Conservation (phyloP, 2,329 filamentous ascomycete species). For the Scorias spongiosa region DNA sequence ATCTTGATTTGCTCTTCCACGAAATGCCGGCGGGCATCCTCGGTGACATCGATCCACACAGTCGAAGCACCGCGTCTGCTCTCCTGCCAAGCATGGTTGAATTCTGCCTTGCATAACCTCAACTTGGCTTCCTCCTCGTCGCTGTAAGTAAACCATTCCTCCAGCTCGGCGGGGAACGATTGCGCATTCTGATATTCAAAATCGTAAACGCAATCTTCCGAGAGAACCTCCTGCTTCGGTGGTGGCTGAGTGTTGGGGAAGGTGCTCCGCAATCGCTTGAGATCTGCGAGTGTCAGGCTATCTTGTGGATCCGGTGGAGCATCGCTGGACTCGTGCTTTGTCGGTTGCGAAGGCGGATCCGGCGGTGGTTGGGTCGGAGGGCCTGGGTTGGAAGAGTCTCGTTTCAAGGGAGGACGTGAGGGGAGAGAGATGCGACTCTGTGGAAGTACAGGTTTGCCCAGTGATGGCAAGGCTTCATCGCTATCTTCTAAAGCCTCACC, state of each 20-base stretch:
- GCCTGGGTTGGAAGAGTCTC: conserved; percentile 24
- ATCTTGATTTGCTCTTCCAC: conserved; percentile 29
- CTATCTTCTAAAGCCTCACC: conserved; percentile 6
- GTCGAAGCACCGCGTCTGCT: conserved; percentile 25
- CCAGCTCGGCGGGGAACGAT: conserved; percentile 67
- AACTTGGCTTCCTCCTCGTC: conserved; percentile 72
- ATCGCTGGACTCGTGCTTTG: conserved; percentile 11
- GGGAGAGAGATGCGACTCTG: conserved; percentile 1
- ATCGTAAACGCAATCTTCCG: conserved; percentile 45
- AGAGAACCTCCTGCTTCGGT: conserved; percentile 16
- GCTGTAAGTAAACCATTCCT: conserved; percentile 95
- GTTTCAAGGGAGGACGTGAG: conserved; percentile 23
- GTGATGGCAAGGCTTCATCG: conserved; percentile 6
- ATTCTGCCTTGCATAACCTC: conserved; percentile 58
- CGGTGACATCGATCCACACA: conserved; percentile 52
- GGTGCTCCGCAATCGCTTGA: conserved; percentile 28
- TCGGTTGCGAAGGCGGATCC: conserved; percentile 21
- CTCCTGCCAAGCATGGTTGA: conserved; percentile 56
- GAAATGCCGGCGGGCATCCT: conserved; percentile 42
- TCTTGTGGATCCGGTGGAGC: conserved; percentile 23
- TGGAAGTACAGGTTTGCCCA: background rate
- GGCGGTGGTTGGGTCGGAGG: conserved; percentile 28
- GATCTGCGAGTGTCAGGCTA: conserved; percentile 32
- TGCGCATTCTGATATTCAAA: conserved; percentile 46
- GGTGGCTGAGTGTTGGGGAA: conserved; percentile 26